Evolutionary conservation across 2,329 filamentous ascomycete genomes (phyloP), one percentile per base, ranked within the genome.

Genomic region (Proliferodiscus dingleyae): DNA sequence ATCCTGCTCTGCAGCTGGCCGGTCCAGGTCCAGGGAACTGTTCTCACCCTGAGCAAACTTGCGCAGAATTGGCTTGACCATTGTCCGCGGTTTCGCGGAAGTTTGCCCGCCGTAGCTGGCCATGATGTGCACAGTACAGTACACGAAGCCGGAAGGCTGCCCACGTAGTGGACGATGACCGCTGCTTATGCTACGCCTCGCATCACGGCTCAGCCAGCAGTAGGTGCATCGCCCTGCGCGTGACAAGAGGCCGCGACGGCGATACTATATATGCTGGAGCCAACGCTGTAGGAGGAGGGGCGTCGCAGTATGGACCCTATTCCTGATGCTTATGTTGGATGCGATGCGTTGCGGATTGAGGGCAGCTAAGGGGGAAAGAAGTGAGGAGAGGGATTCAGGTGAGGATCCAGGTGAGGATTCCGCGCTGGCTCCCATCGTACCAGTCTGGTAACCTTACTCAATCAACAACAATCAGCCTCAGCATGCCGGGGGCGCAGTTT

Each of bases 11-110:
- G 78, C 74, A 71, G 77, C 79, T 16, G 71, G 70, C 36, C 79
- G 73, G 60, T 82, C 75, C 51, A 83, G 63, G 55, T 84, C 80
- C 49, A 83, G 64, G 37, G 80, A 83, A 58, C 72, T 80, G 67
- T 80, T 81, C 53, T 80, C 77, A 54, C 76, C 80, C 37, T 58
- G 55, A 15, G 59, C 54, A 43, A 62, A 53, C 61, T 81, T 82
- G 63, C 80, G 81, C 43, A 83, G 66, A 36, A 83, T 81, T 8
- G 80, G 80, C 64, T 81, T 82, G 29, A 62, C 56, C 33, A 57
- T 63, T 4, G 52, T 54, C 45, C 59, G 45, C 43, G 59, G 46
- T 43, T 57, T 62, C 16, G 52, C 45, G n/a, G 46, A n/a, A 5
- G 34, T 41, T 11, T 53, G 47, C 22, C 51, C 52, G 46, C 56